Percentiles rank a stretch among this genome's conserved stretches.
phyloP scores from a whole-genome alignment of 2,329 filamentous ascomycete species.

The Camillea tinctor region DNA sequence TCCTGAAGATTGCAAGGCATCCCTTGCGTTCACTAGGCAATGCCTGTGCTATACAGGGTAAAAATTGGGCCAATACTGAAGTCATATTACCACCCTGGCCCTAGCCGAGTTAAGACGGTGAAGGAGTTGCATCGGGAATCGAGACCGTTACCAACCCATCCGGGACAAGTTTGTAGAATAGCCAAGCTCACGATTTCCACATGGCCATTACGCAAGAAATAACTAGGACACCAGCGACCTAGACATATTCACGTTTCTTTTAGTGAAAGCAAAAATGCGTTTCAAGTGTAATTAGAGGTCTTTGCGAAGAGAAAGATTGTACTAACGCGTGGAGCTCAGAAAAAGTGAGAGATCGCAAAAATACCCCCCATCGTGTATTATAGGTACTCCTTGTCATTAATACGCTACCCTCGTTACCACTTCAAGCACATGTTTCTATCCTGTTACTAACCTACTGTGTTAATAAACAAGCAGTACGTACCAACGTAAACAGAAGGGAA shows the following conservation, averaged over 20 bases:
- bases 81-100: neutral
- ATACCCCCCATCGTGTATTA: neutral
- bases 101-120: neutral
- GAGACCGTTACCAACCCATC: neutral
- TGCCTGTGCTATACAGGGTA: neutral
- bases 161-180: neutral
- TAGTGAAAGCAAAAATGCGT: neutral
- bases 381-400: neutral
- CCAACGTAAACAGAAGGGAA: too few relatives aligned
- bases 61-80: neutral
- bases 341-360: neutral
- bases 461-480: neutral
- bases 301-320: neutral
- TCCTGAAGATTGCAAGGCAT: neutral
- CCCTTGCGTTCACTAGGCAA: neutral
- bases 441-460: neutral
- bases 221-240: neutral
- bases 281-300: neutral
- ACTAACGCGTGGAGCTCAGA: neutral
- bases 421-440: neutral
- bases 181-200: neutral
- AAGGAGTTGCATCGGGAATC: neutral
- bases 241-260: neutral
- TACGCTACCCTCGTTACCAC: neutral
- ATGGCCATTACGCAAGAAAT: neutral